These are phyloP conservation scores for Macrolepiota dolichaula DNA, from an alignment of 768 basidiomycete species.

Conservation along the genomic window DNA sequence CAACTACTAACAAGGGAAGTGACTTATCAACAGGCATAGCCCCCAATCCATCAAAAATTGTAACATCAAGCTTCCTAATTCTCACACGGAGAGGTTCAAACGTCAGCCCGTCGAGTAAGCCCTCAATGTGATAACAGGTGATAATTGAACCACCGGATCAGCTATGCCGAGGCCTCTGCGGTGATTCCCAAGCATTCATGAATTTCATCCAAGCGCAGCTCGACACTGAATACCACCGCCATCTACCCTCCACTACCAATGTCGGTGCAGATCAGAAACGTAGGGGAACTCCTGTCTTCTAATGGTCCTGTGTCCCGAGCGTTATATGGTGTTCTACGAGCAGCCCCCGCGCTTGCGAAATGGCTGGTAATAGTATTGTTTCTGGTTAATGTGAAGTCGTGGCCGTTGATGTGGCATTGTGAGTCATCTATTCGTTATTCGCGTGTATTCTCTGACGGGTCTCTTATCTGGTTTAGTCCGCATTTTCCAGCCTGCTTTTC, in stretches of 20 bases:
- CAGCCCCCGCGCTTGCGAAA: slow-evolving; percentile 27
- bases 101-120: too few relatives aligned
- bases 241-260: not conserved
- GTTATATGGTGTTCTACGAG: not conserved
- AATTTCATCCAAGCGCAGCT: not conserved
- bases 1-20: too few relatives aligned
- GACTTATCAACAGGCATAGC: too few relatives aligned
- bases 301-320: not conserved
- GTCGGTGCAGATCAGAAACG: slow-evolving; percentile 2
- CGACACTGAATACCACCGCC: not conserved
- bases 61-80: too few relatives aligned
- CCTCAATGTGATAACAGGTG: too few relatives aligned
- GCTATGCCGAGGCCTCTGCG: too few relatives aligned
- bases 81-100: too few relatives aligned
- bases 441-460: not conserved
- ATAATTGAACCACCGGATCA: too few relatives aligned
- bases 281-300: not conserved
- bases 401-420: slow-evolving; percentile 71
- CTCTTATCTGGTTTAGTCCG: slow-evolving; percentile 31
- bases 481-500: slow-evolving; percentile 47
- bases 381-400: slow-evolving; percentile 56
- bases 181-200: not conserved
- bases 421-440: slow-evolving; percentile 23
- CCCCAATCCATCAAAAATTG: too few relatives aligned
- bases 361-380: slow-evolving; percentile 44